These are phyloP conservation scores for Dryas integrifolia DNA, from an alignment of 331 rosid genomes.

Conservation along the genomic window DNA sequence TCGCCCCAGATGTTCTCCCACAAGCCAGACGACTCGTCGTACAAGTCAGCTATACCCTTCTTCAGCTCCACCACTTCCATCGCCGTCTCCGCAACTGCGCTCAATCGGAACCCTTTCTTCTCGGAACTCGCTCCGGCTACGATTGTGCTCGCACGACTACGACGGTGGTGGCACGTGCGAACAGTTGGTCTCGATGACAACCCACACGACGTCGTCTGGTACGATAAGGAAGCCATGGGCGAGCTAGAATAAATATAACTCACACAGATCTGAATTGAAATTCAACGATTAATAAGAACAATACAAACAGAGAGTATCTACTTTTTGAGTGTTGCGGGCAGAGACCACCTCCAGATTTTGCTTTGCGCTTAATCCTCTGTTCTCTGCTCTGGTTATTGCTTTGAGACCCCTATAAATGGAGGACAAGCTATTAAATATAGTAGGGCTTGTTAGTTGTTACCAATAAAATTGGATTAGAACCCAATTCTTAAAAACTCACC, in stretches of 20 bases:
- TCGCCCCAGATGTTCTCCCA: slow-evolving; percentile 97
- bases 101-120: background rate
- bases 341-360: background rate
- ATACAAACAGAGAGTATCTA: background rate
- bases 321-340: background rate
- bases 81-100: background rate
- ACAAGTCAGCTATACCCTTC: slow-evolving; percentile 72
- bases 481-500: too few species aligned
- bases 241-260: background rate
- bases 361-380: background rate
- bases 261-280: background rate
- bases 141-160: background rate
- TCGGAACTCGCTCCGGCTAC: background rate
- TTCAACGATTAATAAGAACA: background rate
- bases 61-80: slow-evolving; percentile 35
- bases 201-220: background rate
- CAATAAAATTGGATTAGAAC: too few species aligned
- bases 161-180: background rate
- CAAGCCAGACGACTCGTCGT: slow-evolving; percentile 71
- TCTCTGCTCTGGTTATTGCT: background rate
- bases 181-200: background rate
- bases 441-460: background rate
- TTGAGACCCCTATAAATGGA: background rate
- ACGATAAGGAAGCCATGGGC: background rate
- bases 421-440: background rate